Percentiles rank a stretch among this genome's conserved stretches.
Evolutionary conservation across 768 basidiomycete species (phyloP).

Genomic region (Mycena epipterygia): DNA sequence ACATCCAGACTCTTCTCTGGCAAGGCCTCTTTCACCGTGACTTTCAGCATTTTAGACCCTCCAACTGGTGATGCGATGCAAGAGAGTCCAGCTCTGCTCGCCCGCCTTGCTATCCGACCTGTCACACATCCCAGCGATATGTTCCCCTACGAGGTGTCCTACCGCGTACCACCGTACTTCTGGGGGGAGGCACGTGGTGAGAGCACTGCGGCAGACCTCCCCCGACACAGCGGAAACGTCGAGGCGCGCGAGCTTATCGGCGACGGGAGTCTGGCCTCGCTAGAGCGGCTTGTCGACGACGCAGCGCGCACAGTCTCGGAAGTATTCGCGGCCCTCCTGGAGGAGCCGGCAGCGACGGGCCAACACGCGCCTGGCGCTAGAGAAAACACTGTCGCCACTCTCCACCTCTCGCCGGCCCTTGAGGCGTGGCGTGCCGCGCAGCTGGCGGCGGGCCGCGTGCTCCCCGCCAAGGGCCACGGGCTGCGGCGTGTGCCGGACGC

Average conservation of each 20-base stretch:
- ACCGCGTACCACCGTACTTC: slow-evolving; percentile 21
- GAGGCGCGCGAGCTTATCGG: slow-evolving; percentile 19
- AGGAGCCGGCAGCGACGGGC: neutral
- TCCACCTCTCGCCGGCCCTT: slow-evolving; percentile 10
- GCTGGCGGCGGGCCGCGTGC: slow-evolving; percentile 3
- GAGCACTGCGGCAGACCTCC: neutral
- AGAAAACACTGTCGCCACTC: neutral
- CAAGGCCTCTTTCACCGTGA: neutral
- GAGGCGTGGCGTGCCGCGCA: slow-evolving; percentile 9
- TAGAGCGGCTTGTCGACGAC: slow-evolving; percentile 3
- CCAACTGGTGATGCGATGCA: slow-evolving; percentile 8
- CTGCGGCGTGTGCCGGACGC: neutral
- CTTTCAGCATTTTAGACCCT: slow-evolving; percentile 1
- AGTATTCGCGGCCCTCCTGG: slow-evolving; percentile 2
- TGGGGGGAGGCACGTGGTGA: slow-evolving; percentile 8
- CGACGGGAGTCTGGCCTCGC: neutral
- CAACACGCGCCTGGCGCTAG: neutral
- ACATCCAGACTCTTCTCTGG: slow-evolving; percentile 7
- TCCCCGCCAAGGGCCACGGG: slow-evolving; percentile 21
- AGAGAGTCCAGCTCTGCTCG: slow-evolving; percentile 11
- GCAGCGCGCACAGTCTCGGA: slow-evolving; percentile 4
- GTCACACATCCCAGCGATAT: slow-evolving; percentile 2
- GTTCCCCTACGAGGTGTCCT: slow-evolving; percentile 13
- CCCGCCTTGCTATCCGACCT: slow-evolving; percentile 3
- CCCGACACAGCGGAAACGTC: neutral